Evolutionary conservation across 2,329 filamentous ascomycete species (phyloP), one percentile per base, ranked within the genome.

Genomic region (Incumbomyces delicatus): DNA sequence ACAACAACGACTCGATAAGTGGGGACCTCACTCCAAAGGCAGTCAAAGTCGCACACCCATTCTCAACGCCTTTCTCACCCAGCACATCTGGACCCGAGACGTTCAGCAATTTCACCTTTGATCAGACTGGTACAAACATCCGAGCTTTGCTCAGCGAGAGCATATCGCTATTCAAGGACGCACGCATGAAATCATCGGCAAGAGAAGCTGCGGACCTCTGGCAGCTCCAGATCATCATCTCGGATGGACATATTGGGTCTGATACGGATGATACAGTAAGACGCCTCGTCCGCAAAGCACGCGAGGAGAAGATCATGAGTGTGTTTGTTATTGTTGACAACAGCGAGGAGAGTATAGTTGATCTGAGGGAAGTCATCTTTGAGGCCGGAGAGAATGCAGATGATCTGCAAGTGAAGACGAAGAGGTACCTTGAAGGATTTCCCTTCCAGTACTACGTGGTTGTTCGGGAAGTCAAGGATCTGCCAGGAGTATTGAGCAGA

Each of bases 361-460:
- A 95, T 62, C 74, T 96, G 58, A 87, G 88, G 63, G 83, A 88
- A 65, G 90, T 88, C 32, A 80, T 80, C 61, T 95, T 96, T 61
- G 77, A 83, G 53, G 69, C 58, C 66, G 77, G 64, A 68, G 58
- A 40, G n/a, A 45, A 38, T 8, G 80, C 68, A 68, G 81, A 71
- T 51, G 76, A 80, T 59, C 73, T 73, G 65, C 73, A 73, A 62
- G 78, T 95, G 47, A 82, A 83, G 58, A 88, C 94, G 64, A 84
- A 87, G 70, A 80, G 86, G 59, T 98, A 98, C 63, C 76, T 98
- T 57, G 94, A 98, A 64, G 84, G 81, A 6, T 98, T 98, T 66
- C 92, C 94, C 0, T 99, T 99, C 69, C 81, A 85, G 63, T 98
- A 95, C 70, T 99, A 96, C 63, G 70, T 98, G 47, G 87, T 98